phyloP scores from a whole-genome alignment of 129 eudicot species.

The Flaveria trinervia region DNA sequence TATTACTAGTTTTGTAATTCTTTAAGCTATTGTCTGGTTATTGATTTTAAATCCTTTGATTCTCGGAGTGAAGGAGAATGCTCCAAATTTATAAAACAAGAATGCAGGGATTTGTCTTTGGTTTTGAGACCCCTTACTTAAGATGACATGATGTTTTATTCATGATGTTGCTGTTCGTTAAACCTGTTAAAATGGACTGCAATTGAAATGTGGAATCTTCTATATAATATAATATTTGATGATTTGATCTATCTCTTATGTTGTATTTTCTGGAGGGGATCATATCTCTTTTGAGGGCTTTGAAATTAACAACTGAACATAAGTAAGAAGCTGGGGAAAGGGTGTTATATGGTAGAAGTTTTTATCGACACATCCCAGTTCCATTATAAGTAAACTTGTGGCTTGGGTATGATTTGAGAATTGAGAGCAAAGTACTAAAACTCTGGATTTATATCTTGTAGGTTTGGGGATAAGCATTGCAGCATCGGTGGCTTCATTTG shows the following conservation, averaged over 20 bases:
- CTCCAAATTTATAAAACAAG: neutral
- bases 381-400: neutral
- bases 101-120: neutral
- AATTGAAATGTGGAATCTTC: too few relatives aligned
- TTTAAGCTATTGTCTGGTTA: slow-evolving; percentile 12
- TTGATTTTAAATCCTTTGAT: neutral
- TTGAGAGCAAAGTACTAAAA: slow-evolving; percentile 21
- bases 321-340: slow-evolving; percentile 1
- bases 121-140: neutral
- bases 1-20: neutral
- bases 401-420: slow-evolving; percentile 14
- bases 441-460: slow-evolving; percentile 22
- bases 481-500: slow-evolving; percentile 33
- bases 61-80: neutral
- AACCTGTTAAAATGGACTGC: too few relatives aligned
- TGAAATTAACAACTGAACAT: neutral
- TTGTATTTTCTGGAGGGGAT: neutral
- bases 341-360: neutral
- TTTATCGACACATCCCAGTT: neutral
- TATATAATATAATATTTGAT: slow-evolving; percentile 7
- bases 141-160: too few relatives aligned
- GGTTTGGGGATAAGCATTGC: slow-evolving; percentile 31
- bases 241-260: slow-evolving; percentile 6
- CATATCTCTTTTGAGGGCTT: slow-evolving; percentile 14
- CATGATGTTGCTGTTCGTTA: too few relatives aligned